These are phyloP conservation scores for Hanseniaspora pseudoguilliermondii DNA, from an alignment of 805 yeast genomes.

Conservation along the genomic window DNA sequence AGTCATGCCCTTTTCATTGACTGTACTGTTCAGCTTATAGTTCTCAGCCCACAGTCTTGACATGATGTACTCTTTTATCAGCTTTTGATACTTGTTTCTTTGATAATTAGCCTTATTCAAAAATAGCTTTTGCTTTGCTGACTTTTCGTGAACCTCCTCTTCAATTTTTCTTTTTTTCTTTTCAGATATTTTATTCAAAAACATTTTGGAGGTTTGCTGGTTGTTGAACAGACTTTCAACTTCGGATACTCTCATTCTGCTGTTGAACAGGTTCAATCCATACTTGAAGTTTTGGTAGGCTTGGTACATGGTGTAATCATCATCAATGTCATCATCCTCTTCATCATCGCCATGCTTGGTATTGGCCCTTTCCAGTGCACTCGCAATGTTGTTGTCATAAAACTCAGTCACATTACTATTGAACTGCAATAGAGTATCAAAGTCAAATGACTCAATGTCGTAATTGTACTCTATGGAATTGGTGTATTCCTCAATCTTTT, in stretches of 20 bases:
- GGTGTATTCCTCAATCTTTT: conserved; percentile 22
- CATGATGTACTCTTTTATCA: conserved; percentile 24
- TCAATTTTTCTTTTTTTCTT: conserved; percentile 35
- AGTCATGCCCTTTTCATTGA: neutral
- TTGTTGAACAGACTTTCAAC: conserved; percentile 51
- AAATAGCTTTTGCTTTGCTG: conserved; percentile 26
- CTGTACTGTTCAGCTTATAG: neutral
- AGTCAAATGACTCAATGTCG: conserved; percentile 20
- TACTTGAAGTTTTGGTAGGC: conserved; percentile 20
- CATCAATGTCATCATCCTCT: conserved; percentile 9
- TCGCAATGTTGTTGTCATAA: neutral
- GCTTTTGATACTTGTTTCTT: conserved; percentile 20
- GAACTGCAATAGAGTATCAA: conserved; percentile 20
- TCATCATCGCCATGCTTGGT: neutral
- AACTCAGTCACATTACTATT: conserved; percentile 6
- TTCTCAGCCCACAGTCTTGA: conserved; percentile 21
- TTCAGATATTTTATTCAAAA: conserved; percentile 58
- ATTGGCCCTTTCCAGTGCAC: neutral
- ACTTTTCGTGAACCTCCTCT: conserved; percentile 27
- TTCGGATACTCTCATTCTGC: conserved; percentile 50
- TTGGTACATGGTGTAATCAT: conserved; percentile 16
- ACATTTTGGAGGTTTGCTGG: conserved; percentile 60
- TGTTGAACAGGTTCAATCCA: conserved; percentile 23
- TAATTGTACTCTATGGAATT: conserved; percentile 18
- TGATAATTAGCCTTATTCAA: conserved; percentile 21